Conservation (phyloP, 345 rosid genomes). For the Sisymbrium irio region DNA sequence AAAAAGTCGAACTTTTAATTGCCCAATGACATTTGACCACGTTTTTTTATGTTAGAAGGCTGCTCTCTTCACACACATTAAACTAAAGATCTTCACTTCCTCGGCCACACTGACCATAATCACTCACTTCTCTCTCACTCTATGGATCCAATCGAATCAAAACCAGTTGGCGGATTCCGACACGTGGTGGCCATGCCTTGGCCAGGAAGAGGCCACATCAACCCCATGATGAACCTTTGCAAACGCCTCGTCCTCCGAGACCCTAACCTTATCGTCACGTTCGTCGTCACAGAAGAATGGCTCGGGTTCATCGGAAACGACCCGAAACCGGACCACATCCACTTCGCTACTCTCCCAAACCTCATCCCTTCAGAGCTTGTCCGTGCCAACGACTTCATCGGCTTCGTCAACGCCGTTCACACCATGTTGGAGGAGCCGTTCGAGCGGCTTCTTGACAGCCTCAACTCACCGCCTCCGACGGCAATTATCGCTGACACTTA, state of each 20-base stretch:
- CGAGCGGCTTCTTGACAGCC: conserved; percentile 40
- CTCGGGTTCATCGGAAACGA: conserved; percentile 44
- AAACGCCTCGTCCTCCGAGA: conserved; percentile 39
- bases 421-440: conserved; percentile 41
- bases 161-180: not conserved
- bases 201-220: conserved; percentile 70
- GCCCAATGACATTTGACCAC: not conserved
- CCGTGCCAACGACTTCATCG: conserved; percentile 20
- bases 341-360: conserved; percentile 29
- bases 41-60: not conserved
- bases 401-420: conserved; percentile 22
- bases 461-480: conserved; percentile 27
- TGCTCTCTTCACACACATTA: not conserved
- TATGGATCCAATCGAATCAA: not conserved
- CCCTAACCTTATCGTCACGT: conserved; percentile 42
- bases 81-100: not conserved
- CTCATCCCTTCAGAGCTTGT: conserved; percentile 31
- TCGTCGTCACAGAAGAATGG: conserved; percentile 77
- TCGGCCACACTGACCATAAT: not conserved
- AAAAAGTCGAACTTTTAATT: not conserved
- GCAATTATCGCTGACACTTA: conserved; percentile 40
- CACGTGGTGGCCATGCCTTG: conserved; percentile 61
- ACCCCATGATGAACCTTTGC: conserved; percentile 69
- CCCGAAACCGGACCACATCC: conserved; percentile 36
- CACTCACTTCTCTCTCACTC: not conserved